Base-by-base conservation (phyloP, 176 grass and related monocot genomes). In the Lolium perenne region DNA sequence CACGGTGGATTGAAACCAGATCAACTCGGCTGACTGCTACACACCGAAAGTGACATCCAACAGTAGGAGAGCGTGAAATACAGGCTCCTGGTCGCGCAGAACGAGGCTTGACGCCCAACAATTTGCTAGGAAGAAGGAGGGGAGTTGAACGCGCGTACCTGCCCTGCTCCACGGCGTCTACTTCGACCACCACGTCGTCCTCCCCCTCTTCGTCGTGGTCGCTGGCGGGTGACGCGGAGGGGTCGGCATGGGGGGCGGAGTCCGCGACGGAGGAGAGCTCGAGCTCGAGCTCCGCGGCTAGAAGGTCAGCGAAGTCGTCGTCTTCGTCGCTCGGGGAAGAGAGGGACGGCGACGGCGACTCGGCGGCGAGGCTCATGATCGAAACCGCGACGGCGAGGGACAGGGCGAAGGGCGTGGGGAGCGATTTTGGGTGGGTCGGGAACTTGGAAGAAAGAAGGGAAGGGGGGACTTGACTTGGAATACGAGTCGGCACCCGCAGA, bases 291-390 rank as follows among this genome's bases (percentile, higher is more conserved):
- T 98, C 96, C 7, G 86, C 77, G 16, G 90, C 92, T 67, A 98
- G 88, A 43, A 90, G 81, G 10, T 86, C 79, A 16, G 93, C 90
- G 82, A 92, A 91, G 32, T 35, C 32, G 58, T 92, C 96, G 20
- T 98, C 97, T 71, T 82, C 88, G 41, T 89, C 90, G 59, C 90
- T 95, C n/a, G 85, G 94, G 38, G 93, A 98, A 7, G 77, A 90
- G 23, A 83, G 88, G 0, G 93, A 87, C 20, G 86, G 80, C 21
- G 93, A 90, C 53, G 91, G 41, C 8, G 91, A 94, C 76, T 96
- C 94, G 4, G 92, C 86, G 20, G 83, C 92, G 26, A 92, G 77
- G 86, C 84, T 98, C 96, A 98, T 95, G 71, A 74, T 74, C 71
- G 71, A 74, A 74, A 46, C 45, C 21, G 71, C 45, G 43, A 47